These are phyloP conservation scores for Hordeum marinum DNA, from an alignment of 176 grass and related monocot species.

Conservation along the genomic window DNA sequence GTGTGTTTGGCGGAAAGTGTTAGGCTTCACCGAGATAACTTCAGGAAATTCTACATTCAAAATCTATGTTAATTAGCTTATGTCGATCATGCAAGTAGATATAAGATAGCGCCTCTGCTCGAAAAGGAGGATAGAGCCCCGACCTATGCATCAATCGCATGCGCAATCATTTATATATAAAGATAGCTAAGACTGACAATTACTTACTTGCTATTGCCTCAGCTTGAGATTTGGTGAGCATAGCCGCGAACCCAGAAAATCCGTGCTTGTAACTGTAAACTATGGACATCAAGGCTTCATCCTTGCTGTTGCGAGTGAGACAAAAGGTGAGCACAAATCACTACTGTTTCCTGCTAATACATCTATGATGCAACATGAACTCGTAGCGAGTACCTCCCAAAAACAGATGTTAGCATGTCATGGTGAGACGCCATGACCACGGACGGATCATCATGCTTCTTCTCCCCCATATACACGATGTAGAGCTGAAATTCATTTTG, in stretches of 20 bases:
- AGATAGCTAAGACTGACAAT: not conserved
- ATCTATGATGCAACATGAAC: too few relatives aligned
- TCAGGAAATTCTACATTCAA: slow-evolving; percentile 11
- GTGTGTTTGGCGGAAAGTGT: not conserved
- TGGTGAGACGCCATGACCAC: slow-evolving; percentile 14
- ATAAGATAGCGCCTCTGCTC: too few relatives aligned
- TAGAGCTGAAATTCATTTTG: slow-evolving; percentile 5
- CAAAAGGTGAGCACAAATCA: too few relatives aligned
- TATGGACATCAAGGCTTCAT: too few relatives aligned
- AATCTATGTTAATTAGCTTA: not conserved
- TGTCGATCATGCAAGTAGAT: not conserved
- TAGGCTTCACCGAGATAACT: slow-evolving; percentile 27
- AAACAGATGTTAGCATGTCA: not conserved
- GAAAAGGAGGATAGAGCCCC: too few relatives aligned
- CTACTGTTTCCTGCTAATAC: too few relatives aligned
- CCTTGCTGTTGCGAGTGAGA: too few relatives aligned
- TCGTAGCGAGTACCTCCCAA: too few relatives aligned
- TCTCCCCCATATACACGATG: slow-evolving; percentile 20
- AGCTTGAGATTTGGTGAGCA: not conserved
- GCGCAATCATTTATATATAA: too few relatives aligned
- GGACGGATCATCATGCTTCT: not conserved
- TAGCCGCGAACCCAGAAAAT: not conserved
- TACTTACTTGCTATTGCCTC: not conserved
- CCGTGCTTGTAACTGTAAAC: not conserved
- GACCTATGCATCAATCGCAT: too few relatives aligned